A percentile compares a stretch with the other conserved stretches of the same genome.
These are phyloP conservation scores for Trematosphaeria pertusa DNA, from an alignment of 2,329 filamentous ascomycete species.

Conservation along the genomic window DNA sequence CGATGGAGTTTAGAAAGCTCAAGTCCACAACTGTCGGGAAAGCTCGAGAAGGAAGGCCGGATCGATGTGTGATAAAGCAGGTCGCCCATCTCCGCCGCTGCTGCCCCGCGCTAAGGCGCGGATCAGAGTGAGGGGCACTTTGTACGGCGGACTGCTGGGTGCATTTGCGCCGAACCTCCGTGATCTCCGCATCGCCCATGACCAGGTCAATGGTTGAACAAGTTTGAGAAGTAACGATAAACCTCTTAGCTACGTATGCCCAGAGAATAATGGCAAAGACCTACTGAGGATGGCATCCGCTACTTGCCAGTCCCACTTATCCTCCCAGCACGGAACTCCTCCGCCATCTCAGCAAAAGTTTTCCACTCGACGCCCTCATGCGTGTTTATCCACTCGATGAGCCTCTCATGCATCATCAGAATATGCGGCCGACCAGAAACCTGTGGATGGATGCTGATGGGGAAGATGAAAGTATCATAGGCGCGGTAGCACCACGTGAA, in stretches of 20 bases:
- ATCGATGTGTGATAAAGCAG: too few species aligned
- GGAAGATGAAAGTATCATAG: slow-evolving; percentile 54
- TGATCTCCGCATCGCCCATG: slow-evolving; percentile 1
- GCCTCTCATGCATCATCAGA: slow-evolving; percentile 51
- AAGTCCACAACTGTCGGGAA: too few species aligned
- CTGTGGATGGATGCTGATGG: slow-evolving; percentile 49
- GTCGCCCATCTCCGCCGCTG: too few species aligned
- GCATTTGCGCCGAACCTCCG: slow-evolving; percentile 5
- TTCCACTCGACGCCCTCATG: slow-evolving; percentile 50
- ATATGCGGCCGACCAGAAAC: slow-evolving; percentile 53
- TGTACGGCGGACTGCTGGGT: background rate
- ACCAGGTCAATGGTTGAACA: too few species aligned
- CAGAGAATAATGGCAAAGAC: too few species aligned
- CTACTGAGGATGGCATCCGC: too few species aligned
- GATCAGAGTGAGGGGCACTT: background rate
- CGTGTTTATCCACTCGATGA: slow-evolving; percentile 51
- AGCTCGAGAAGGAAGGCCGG: too few species aligned
- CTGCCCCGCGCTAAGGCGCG: too few species aligned
- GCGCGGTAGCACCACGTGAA: slow-evolving; percentile 52
- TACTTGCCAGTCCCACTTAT: slow-evolving; percentile 9
- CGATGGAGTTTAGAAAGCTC: too few species aligned
- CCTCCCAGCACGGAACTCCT: slow-evolving; percentile 3
- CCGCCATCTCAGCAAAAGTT: slow-evolving; percentile 3
- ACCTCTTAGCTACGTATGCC: too few species aligned
- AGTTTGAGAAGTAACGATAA: too few species aligned